Evolutionary conservation across 2,329 filamentous ascomycete species (phyloP).

Genomic region (Biscogniauxia mediterranea): DNA sequence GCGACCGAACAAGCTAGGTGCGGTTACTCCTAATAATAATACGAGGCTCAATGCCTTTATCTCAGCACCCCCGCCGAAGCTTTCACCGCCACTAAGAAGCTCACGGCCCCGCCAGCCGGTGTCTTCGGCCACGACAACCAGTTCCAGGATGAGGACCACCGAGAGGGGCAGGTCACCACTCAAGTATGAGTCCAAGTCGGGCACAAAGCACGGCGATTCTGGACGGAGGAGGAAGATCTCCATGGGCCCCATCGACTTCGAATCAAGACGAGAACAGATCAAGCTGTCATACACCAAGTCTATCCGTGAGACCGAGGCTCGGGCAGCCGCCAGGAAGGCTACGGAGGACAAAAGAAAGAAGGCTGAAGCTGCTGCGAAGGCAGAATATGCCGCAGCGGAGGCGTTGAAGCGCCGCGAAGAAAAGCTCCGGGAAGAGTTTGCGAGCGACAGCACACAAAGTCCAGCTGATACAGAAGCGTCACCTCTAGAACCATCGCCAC

Average conservation of each 20-base stretch:
- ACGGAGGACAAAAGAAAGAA: conserved; percentile 52
- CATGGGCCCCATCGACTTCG: conserved; percentile 79
- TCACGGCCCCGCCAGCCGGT: conserved; percentile 79
- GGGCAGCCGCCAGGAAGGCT: conserved; percentile 48
- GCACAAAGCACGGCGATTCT: conserved; percentile 38
- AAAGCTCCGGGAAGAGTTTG: conserved; percentile 12
- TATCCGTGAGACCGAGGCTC: conserved; percentile 69
- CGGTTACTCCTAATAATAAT: conserved; percentile 51
- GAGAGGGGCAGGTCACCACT: conserved; percentile 53
- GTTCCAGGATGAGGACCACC: conserved; percentile 63
- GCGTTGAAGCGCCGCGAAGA: conserved; percentile 24
- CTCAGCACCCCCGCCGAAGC: conserved; percentile 65
- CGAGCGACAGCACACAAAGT: conserved; percentile 6
- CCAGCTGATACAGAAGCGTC: conserved; percentile 2
- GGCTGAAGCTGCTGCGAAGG: conserved; percentile 38
- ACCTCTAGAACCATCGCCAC: conserved; percentile 3
- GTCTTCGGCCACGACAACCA: conserved; percentile 69
- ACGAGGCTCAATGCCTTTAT: conserved; percentile 71
- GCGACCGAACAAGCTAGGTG: conserved; percentile 39
- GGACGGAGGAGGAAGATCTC: conserved; percentile 53
- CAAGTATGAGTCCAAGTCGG: conserved; percentile 31
- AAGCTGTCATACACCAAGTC: conserved; percentile 82
- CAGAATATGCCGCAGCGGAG: conserved; percentile 46
- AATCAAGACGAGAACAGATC: conserved; percentile 76
- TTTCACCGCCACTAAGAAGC: conserved; percentile 76